Evolutionary conservation across 1,139 yeast species (phyloP), one percentile per base, ranked within the genome.

Genomic region (Geotrichum candidum): DNA sequence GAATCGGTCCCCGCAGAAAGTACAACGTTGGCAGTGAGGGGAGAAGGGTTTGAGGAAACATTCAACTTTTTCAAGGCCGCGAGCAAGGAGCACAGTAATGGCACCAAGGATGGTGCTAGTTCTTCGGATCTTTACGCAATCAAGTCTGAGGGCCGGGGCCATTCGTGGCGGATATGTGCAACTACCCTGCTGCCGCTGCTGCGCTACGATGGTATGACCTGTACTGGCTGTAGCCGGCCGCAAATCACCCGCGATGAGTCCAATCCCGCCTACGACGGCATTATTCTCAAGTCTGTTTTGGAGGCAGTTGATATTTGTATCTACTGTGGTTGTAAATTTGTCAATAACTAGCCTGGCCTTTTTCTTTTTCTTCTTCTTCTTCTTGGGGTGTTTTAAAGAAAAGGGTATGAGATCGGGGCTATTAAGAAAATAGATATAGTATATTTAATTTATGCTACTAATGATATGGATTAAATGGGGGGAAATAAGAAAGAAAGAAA

Each of bases 261-360:
- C 25, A 9, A 58, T 3, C 23, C 27, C 2, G 51, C 54, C n/a
- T 48, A 53, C n/a, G 23, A 13, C 5, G 61, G 61, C 23, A 22
- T 27, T 7, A 33, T 61, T 6, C 4, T 58, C 5, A 51, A 54
- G 22, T 27, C 48, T 6, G 52, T 61, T 9, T 48, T 61, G 11
- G 52, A 35, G 18, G 61, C 61, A 11, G 38, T 56, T n/a, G 63
- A 61, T 54, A 41, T 61, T 18, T 61, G 63, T 58, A 61, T 61
- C 15, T 61, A 61, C 50, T 61, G 63, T 55, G 63, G 63, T 11
- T 56, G 62, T 23, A 35, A 54, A 50, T 60, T 60, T 56, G 53
- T 56, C 25, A 56, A 56, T 10, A 56, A 60, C 29, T 54, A 54
- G 51, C 1, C 29, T n/a, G 11, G 23, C 29, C 9, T 15, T 38